Conservation (phyloP, 768 basidiomycete species). For the Hericium coralloides region DNA sequence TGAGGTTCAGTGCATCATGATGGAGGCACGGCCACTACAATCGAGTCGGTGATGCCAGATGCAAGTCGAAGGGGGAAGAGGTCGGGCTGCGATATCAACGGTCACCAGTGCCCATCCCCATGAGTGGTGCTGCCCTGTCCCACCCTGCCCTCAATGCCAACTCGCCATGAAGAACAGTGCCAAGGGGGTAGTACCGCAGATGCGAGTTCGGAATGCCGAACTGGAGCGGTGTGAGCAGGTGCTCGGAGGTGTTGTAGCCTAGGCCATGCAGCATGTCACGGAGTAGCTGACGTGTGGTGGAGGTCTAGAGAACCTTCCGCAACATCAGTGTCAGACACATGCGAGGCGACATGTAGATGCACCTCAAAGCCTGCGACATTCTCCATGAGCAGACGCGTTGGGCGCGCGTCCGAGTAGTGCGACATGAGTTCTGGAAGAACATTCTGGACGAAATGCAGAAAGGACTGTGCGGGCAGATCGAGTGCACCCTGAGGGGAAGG, state of each 20-base stretch:
- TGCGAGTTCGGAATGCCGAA: conserved; percentile 80
- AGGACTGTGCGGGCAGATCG: conserved; percentile 71
- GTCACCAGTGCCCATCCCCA: too few relatives aligned
- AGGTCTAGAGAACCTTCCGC: conserved; percentile 34
- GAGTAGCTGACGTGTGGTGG: conserved; percentile 51
- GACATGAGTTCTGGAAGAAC: conserved; percentile 52
- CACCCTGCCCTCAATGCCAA: too few relatives aligned
- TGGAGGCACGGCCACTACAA: too few relatives aligned
- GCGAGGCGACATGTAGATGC: conserved; percentile 2
- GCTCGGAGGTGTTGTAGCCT: conserved; percentile 50
- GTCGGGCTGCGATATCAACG: too few relatives aligned
- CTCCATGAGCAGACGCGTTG: conserved; percentile 58
- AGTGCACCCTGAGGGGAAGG: conserved; percentile 57
- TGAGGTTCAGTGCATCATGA: too few relatives aligned
- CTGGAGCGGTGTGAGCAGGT: conserved; percentile 67
- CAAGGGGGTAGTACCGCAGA: conserved; percentile 71
- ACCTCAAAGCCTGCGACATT: conserved; percentile 85
- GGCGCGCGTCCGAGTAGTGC: conserved; percentile 30
- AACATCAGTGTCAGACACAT: conserved; percentile 4
- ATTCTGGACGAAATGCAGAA: conserved; percentile 56
- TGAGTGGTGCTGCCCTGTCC: too few relatives aligned
- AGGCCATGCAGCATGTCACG: conserved; percentile 41
- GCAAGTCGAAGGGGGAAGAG: too few relatives aligned
- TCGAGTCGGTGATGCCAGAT: too few relatives aligned
- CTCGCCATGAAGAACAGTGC: too few relatives aligned